Evolutionary conservation across 345 rosid genomes (phyloP).

Genomic region (Brassica napus): DNA sequence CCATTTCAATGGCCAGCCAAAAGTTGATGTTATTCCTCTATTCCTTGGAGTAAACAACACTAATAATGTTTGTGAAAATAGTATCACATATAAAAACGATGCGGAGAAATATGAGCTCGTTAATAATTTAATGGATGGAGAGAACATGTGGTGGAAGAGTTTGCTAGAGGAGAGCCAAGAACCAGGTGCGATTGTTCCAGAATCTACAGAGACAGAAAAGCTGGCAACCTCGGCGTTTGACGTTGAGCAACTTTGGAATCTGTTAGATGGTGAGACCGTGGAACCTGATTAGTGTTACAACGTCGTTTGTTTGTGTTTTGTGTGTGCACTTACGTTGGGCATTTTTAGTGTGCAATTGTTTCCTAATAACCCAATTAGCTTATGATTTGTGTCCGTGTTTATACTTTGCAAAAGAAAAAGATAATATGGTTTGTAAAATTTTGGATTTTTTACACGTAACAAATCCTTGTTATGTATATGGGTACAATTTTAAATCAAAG

Average conservation of each 20-base stretch:
- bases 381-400: background rate
- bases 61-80: constrained; percentile 1
- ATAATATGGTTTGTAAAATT: background rate
- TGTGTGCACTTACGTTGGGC: background rate
- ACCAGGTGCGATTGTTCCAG: background rate
- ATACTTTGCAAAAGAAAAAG: background rate
- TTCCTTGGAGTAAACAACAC: background rate
- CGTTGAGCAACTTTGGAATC: constrained; percentile 35
- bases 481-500: background rate
- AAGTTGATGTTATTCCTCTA: constrained; percentile 3
- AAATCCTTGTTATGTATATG: background rate
- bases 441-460: background rate
- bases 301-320: too few relatives aligned
- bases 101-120: background rate
- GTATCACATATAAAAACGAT: constrained; percentile 12
- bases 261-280: constrained; percentile 18
- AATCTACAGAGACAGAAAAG: background rate
- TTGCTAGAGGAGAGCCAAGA: constrained; percentile 23
- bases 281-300: constrained; percentile 26
- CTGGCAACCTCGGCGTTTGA: constrained; percentile 14
- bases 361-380: background rate
- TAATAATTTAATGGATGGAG: constrained; percentile 4
- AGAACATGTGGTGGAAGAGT: constrained; percentile 33
- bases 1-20: background rate
- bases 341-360: background rate